Evolutionary conservation across 257 asterid species (phyloP), one percentile per base, ranked within the genome.

Genomic region (Cruciata laevipes): DNA sequence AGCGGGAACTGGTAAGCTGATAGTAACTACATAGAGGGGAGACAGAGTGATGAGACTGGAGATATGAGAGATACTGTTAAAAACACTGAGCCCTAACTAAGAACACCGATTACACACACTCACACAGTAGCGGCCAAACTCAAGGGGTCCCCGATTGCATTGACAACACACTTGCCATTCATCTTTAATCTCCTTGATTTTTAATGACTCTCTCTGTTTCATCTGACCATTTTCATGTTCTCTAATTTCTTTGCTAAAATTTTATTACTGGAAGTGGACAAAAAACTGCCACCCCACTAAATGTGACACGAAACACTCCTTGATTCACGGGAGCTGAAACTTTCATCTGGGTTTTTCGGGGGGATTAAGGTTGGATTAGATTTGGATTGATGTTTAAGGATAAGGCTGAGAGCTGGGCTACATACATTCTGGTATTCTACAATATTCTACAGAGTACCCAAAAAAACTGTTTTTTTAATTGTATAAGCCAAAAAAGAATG

Each of bases 41-140:
- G 81, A 72, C 65, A 68, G 61, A 55, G 74, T 79, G 88, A 84
- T 78, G 77, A 81, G 90, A 81, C 80, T 70, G 61, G 81, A 76
- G 85, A 79, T 80, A 77, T 69, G 60, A 53, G 60, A 53, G 60
- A 53, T 53, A 21, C 27, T 18, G 79, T 69, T 73, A 69, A 78
- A 33, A 59, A 33, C 71, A 21, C 77, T 62, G 74, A 71, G 72
- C 68, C 77, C 68, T 64, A 75, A 70, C 75, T 47, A 44, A 80
- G 63, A 77, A 72, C 84, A 69, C 80, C 55, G 75, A 57, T 12
- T 3, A 8, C 37, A 24, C 63, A 24, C 13, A 53, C 27, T n/a
- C 64, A 58, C 35, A 25, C 79, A 62, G 47, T 78, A 78, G 95
- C 90, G 77, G 86, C 91, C 89, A 84, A 83, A 81, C 73, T 65